Evolutionary conservation across 83 land plant species (phyloP).

Genomic region (Thuja plicata): DNA sequence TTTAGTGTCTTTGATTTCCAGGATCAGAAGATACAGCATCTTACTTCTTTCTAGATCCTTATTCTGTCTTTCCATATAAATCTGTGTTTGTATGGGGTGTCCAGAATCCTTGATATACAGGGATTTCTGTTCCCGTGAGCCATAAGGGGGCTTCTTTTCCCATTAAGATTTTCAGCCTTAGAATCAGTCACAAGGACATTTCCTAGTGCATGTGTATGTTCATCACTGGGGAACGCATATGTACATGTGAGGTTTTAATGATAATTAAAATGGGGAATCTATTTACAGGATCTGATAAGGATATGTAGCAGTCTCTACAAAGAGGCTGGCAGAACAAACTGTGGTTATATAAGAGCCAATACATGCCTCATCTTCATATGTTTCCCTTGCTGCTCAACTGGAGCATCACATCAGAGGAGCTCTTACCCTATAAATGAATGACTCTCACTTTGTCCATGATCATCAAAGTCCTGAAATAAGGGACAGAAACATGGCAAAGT

Average conservation of each 20-base stretch:
- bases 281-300: neutral
- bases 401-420: neutral
- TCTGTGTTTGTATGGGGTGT: neutral
- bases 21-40: neutral
- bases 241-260: neutral
- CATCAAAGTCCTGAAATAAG: neutral
- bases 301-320: neutral
- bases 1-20: no score
- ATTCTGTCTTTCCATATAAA: neutral
- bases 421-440: neutral
- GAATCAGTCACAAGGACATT: neutral
- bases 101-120: neutral
- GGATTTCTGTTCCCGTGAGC: neutral
- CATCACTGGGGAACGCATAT: neutral
- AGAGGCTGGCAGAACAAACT: neutral
- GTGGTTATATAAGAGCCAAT: neutral
- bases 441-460: neutral
- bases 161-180: no score
- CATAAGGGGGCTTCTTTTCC: neutral
- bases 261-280: neutral
- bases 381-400: neutral
- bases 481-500: neutral
- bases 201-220: neutral
- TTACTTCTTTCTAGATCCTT: neutral
- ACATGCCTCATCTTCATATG: neutral